Conservation (phyloP, 2,329 filamentous ascomycete species). For the Ilyonectria mors-panacis region DNA sequence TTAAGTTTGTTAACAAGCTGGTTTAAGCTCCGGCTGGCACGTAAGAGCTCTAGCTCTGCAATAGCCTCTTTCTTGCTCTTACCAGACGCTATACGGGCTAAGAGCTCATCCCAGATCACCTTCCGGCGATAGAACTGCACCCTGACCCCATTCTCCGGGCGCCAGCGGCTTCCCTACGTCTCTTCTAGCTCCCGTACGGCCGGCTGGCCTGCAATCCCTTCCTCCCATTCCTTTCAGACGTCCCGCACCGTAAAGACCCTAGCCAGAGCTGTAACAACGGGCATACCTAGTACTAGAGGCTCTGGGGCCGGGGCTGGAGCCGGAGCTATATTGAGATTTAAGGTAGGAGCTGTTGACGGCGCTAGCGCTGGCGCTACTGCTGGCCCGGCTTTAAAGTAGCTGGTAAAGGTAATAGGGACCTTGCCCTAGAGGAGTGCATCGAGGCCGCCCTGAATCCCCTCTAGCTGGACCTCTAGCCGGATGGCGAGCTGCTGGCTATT, state of each 20-base stretch:
- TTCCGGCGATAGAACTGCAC: constrained; percentile 12
- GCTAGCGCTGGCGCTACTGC: background rate
- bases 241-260: constrained; percentile 14
- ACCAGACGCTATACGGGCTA: background rate
- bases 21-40: constrained; percentile 14
- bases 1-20: constrained; percentile 13
- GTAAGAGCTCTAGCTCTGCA: background rate
- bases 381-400: background rate
- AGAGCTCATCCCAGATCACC: background rate
- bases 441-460: no score
- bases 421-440: no score
- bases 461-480: no score
- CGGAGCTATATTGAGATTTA: background rate
- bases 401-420: no score
- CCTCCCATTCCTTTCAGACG: constrained; percentile 12
- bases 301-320: background rate
- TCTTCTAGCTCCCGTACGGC: constrained; percentile 6
- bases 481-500: no score
- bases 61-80: background rate
- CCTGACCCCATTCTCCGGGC: constrained; percentile 13
- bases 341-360: constrained; percentile 5
- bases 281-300: constrained; percentile 4
- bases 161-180: constrained; percentile 7
- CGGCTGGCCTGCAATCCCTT: background rate
- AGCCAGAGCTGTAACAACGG: constrained; percentile 5